phyloP scores from a whole-genome alignment of 129 eudicot genomes.

The Pulicaria dysenterica region DNA sequence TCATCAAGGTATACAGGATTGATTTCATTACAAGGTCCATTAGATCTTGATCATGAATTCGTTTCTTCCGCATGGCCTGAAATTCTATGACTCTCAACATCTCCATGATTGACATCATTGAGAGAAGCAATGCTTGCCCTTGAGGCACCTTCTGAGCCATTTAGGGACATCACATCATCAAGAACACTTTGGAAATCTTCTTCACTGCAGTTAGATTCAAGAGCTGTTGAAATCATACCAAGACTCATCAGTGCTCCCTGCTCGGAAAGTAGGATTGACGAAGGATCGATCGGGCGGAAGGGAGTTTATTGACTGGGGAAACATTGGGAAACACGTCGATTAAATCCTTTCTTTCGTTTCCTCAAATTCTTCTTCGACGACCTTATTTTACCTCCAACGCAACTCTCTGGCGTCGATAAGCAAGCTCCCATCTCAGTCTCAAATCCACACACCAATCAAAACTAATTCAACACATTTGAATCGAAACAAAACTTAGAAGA shows the following conservation, averaged over 20 bases:
- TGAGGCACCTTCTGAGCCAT: constrained; percentile 62
- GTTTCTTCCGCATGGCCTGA: constrained; percentile 32
- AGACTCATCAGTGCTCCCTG: constrained; percentile 83
- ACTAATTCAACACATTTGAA: constrained; percentile 22
- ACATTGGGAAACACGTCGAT: constrained; percentile 55
- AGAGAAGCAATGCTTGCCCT: constrained; percentile 50
- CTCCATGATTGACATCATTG: constrained; percentile 39
- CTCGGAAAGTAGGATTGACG: constrained; percentile 45
- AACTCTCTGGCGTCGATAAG: constrained; percentile 67
- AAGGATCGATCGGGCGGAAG: constrained; percentile 51
- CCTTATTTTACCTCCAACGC: constrained; percentile 51
- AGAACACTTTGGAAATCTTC: constrained; percentile 90
- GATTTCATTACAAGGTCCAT: constrained; percentile 40
- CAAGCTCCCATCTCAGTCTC: constrained; percentile 75
- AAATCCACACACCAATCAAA: not conserved
- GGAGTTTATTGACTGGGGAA: constrained; percentile 42
- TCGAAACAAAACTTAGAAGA: not conserved
- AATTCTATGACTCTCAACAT: constrained; percentile 30
- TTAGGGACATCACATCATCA: constrained; percentile 63
- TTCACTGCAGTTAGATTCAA: constrained; percentile 92
- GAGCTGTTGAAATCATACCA: constrained; percentile 83
- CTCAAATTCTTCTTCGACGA: constrained; percentile 43
- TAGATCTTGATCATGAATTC: constrained; percentile 43
- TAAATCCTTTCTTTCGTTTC: constrained; percentile 41
- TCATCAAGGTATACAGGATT: constrained; percentile 66